Base-by-base conservation (phyloP, 2,329 filamentous ascomycete species). In the Coccinonectria pachysandricola region DNA sequence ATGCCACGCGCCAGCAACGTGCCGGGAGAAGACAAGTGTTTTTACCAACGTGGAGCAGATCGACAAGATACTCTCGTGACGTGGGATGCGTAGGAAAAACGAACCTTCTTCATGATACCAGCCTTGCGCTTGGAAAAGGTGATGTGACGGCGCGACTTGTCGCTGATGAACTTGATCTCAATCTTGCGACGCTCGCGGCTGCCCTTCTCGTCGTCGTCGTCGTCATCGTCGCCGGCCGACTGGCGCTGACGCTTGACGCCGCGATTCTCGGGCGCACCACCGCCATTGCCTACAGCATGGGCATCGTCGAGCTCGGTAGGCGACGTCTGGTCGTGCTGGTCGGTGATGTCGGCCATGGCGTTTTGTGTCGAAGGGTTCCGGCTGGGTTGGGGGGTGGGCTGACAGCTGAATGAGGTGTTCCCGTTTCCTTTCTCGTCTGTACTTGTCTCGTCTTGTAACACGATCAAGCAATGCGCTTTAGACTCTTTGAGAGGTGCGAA, bases 61-160 rank as follows among this genome's bases (percentile, higher is more conserved):
- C n/a, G n/a, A n/a, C n/a, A n/a, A n/a, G n/a, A n/a, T n/a, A n/a
- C n/a, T n/a, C n/a, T n/a, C n/a, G n/a, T n/a, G n/a, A n/a, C n/a
- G n/a, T n/a, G n/a, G n/a, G n/a, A n/a, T 12, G 27, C 21, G 18
- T 21, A 23, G 24, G 17, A 16, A 20, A 23, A 24, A 68, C 77
- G 45, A 57, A 95, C 91, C 86, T 96, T 96, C 73, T 98, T 96
- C 91, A 98, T 96, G 61, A 98, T 96, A 48, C 91, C 91, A 30
- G 91, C 91, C 70, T 98, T 98, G 59, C 91, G 85, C 77, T 98
- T 98, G 46, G 88, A 96, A 60, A 98, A 96, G 50, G 91, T 96
- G 57, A 96, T 98, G 68, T 98, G 91, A 39, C 91, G 82, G 64
- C 91, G 86, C 64, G 88, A 96, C 70, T 98, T 98, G 65, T 98